These are phyloP conservation scores for Aciculosporium take DNA, from an alignment of 2,329 filamentous ascomycete genomes.

Conservation along the genomic window DNA sequence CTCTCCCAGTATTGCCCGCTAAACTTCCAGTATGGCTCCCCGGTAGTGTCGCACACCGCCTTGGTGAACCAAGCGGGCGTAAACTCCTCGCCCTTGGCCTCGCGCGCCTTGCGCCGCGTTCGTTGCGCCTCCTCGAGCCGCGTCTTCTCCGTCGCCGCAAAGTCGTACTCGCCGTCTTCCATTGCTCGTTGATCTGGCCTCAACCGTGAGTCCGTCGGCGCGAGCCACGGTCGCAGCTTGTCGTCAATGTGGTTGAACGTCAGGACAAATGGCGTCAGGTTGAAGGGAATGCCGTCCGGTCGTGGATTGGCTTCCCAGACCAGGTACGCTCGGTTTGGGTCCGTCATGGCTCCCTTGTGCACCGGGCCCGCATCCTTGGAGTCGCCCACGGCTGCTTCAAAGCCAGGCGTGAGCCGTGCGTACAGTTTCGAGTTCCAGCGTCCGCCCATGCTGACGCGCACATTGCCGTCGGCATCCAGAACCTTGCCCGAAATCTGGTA, in stretches of 20 bases:
- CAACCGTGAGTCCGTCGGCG: constrained; percentile 86
- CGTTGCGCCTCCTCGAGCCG: constrained; percentile 86
- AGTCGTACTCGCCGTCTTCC: constrained; percentile 95
- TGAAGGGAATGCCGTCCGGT: constrained; percentile 81
- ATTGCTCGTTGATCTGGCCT: constrained; percentile 92
- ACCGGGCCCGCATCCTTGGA: constrained; percentile 25
- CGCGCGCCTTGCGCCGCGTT: constrained; percentile 55
- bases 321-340: constrained; percentile 64
- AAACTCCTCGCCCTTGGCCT: constrained; percentile 70
- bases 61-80: constrained; percentile 73
- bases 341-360: constrained; percentile 40
- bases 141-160: constrained; percentile 88
- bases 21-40: constrained; percentile 82
- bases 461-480: constrained; percentile 61
- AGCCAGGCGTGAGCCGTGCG: constrained; percentile 81
- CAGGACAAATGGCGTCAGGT: constrained; percentile 88
- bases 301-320: constrained; percentile 84
- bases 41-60: constrained; percentile 59
- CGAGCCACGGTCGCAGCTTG: constrained; percentile 59
- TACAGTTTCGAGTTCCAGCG: constrained; percentile 98
- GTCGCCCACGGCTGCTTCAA: constrained; percentile 58
- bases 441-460: constrained; percentile 79
- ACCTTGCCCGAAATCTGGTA: constrained; percentile 83
- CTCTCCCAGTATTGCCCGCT: constrained; percentile 79
- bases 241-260: constrained; percentile 88